Percentiles rank a stretch among this genome's conserved stretches.
phyloP scores from a whole-genome alignment of 2,329 filamentous ascomycete genomes.

The Calonectria pseudoturangicola region DNA sequence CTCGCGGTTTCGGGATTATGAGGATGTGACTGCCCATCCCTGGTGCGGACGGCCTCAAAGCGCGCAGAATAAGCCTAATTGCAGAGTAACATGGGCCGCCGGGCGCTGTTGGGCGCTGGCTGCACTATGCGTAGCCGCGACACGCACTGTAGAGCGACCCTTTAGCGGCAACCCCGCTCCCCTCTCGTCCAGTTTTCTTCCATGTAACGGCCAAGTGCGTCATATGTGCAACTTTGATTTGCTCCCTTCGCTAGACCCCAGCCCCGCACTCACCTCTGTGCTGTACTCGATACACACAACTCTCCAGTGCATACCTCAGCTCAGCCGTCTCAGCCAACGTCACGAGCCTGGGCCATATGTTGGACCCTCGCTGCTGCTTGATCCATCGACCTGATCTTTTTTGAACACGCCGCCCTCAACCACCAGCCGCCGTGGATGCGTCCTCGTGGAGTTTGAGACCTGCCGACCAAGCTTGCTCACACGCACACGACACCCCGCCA shows the following conservation, averaged over 20 bases:
- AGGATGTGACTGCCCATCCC: constrained; percentile 4
- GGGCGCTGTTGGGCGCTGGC: constrained; percentile 18
- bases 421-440: constrained; percentile 27
- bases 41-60: constrained; percentile 15
- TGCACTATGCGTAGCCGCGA: constrained; percentile 17
- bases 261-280: constrained; percentile 25
- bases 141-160: constrained; percentile 20
- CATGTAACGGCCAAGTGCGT: constrained; percentile 21
- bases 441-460: constrained; percentile 24
- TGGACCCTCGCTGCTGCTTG: constrained; percentile 6
- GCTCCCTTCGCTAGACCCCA: constrained; percentile 19
- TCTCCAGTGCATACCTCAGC: constrained; percentile 13
- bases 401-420: constrained; percentile 17
- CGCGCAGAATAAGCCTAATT: constrained; percentile 21
- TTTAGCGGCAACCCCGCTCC: constrained; percentile 8
- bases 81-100: constrained; percentile 27
- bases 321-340: constrained; percentile 26
- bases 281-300: constrained; percentile 27
- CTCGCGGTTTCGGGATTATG: constrained; percentile 3
- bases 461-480: constrained; percentile 29
- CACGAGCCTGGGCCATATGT: constrained; percentile 33
- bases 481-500: constrained; percentile 30
- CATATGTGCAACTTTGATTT: constrained; percentile 24
- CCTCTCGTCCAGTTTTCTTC: constrained; percentile 13
- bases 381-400: constrained; percentile 13